phyloP scores from a whole-genome alignment of 176 grass and related monocot genomes.

The Rhynchospora pubera region DNA sequence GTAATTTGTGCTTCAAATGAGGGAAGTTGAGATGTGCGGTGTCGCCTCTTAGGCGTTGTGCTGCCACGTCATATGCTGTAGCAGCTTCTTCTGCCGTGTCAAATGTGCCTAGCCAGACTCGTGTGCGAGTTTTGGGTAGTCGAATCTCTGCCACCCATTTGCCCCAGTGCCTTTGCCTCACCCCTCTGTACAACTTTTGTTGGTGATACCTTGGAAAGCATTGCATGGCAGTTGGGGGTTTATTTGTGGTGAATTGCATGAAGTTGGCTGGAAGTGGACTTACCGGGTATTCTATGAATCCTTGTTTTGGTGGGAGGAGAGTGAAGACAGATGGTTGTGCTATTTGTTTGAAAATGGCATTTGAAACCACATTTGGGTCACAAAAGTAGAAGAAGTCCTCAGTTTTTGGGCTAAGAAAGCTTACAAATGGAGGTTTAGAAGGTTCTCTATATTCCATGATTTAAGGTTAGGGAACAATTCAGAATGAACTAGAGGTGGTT shows the following conservation, averaged over 20 bases:
- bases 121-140: constrained; percentile 25
- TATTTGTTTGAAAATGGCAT: constrained; percentile 1
- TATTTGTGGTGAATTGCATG: neutral
- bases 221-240: neutral
- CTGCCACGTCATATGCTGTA: constrained; percentile 30
- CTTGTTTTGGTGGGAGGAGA: constrained; percentile 20
- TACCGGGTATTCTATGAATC: neutral
- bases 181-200: constrained; percentile 31
- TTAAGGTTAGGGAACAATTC: neutral
- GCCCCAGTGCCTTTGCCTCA: constrained; percentile 40
- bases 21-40: constrained; percentile 29
- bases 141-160: constrained; percentile 48
- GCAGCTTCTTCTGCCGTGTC: constrained; percentile 36
- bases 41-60: constrained; percentile 29
- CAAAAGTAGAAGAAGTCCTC: constrained; percentile 5
- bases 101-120: constrained; percentile 42
- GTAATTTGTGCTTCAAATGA: constrained; percentile 23
- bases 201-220: constrained; percentile 12
- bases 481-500: neutral
- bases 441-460: constrained; percentile 17
- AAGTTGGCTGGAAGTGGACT: neutral
- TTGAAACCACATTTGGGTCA: neutral
- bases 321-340: constrained; percentile 6
- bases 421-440: constrained; percentile 1
- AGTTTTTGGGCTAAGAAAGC: constrained; percentile 20